A percentile compares a stretch with the other conserved stretches of the same genome.
Conservation (phyloP, 139 green algal species). For the Asterochloris erici region DNA sequence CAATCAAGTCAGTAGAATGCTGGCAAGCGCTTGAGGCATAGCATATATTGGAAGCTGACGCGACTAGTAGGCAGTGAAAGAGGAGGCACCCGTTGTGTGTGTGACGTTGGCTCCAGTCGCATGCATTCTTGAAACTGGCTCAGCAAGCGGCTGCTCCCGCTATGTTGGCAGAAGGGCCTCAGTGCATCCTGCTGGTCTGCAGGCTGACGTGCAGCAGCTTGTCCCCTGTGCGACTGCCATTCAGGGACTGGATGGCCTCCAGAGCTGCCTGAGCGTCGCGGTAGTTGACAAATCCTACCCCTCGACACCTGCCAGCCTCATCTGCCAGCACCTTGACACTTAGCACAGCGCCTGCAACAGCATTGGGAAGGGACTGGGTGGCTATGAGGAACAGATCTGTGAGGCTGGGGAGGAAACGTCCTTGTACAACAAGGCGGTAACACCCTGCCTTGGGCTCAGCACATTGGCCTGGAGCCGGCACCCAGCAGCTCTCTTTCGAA, state of each 20-base stretch:
- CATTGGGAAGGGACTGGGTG: background rate
- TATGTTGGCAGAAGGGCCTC: no score
- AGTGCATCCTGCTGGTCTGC: background rate
- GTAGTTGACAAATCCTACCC: slow-evolving; percentile 72
- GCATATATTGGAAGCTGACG: no score
- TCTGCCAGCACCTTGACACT: slow-evolving; percentile 33
- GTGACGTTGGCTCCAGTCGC: no score
- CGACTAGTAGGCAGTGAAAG: no score
- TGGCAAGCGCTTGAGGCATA: no score
- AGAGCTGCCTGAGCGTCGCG: slow-evolving; percentile 34
- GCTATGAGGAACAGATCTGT: background rate
- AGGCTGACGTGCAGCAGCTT: slow-evolving; percentile 18
- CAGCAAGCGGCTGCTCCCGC: no score
- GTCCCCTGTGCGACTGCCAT: slow-evolving; percentile 10
- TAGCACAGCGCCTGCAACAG: background rate
- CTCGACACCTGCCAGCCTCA: slow-evolving; percentile 35
- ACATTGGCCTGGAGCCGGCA: background rate
- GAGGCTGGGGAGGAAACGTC: background rate
- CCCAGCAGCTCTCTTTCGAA: background rate
- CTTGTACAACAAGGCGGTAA: background rate
- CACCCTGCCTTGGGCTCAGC: no score
- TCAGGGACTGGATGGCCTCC: slow-evolving; percentile 32
- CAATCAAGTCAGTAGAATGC: no score
- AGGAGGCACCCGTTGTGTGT: no score
- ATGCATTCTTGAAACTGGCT: no score